Evolutionary conservation across 2,329 filamentous ascomycete species (phyloP).

Genomic region (Diaporthe caulivora): DNA sequence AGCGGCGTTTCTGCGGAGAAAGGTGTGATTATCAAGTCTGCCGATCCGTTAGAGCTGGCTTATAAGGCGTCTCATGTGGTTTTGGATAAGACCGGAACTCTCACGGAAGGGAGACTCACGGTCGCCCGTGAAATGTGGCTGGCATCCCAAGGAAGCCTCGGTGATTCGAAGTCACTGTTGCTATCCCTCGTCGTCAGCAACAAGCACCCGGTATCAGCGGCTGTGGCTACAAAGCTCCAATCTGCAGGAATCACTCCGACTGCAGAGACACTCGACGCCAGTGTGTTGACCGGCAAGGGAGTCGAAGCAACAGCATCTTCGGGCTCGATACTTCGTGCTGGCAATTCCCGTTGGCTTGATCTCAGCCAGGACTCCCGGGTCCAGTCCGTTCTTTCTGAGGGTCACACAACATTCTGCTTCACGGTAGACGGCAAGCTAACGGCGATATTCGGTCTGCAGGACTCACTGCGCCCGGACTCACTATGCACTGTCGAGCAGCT

Average conservation of each 20-base stretch:
- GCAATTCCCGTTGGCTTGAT: constrained; percentile 63
- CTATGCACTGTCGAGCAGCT: constrained; percentile 51
- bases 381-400: constrained; percentile 49
- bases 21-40: constrained; percentile 78
- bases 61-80: constrained; percentile 74
- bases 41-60: constrained; percentile 72
- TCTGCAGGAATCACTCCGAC: constrained; percentile 38
- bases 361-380: constrained; percentile 50
- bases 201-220: constrained; percentile 66
- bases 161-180: constrained; percentile 41
- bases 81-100: constrained; percentile 85
- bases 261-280: constrained; percentile 47
- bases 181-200: constrained; percentile 55
- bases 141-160: not conserved
- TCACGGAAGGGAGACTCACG: constrained; percentile 71
- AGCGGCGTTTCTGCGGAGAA: constrained; percentile 73
- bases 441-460: constrained; percentile 61
- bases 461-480: constrained; percentile 60
- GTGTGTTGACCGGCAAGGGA: constrained; percentile 59
- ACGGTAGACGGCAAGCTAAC: constrained; percentile 50
- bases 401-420: constrained; percentile 62
- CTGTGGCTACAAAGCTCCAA: constrained; percentile 51
- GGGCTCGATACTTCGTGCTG: constrained; percentile 55
- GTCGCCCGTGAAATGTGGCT: constrained; percentile 54
- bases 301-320: constrained; percentile 52